Evolutionary conservation across 768 basidiomycete genomes (phyloP), one percentile per base, ranked within the genome.

Genomic region (Coprinellus aureogranulatus): DNA sequence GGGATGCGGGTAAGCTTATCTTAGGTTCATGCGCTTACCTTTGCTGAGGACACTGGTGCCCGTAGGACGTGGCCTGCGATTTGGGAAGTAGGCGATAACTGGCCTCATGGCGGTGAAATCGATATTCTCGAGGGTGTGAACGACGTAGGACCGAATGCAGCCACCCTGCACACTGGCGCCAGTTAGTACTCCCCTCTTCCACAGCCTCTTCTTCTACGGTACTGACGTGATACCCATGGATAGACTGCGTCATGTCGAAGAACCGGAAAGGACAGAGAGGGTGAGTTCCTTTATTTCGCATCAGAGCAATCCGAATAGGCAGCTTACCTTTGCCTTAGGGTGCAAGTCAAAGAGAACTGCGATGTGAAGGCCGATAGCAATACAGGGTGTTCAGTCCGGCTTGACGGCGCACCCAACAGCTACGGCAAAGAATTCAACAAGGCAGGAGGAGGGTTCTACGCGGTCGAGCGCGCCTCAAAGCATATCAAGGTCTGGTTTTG

Each of bases 401-500:
- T 72, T 26, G 63, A 67, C 10, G 64, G 67, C 20, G 51, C n/a
- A n/a, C n/a, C 73, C 2, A 67, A 75, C 48, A 83, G 79, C 69
- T 87, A 78, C 63, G 86, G 86, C 1, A 79, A 83, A 5, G 59
- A n/a, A n/a, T n/a, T n/a, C 74, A 87, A 88, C 61, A 63, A 56
- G 39, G 76, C 75, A 40, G 81, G 83, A 22, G 86, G 85, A 12
- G 85, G 86, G 57, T 87, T 80, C 81, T 87, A 81, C 65, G 88
- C 84, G 0, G 75, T 34, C 52, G 86, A 88, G 65, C 79, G 87
- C 34, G 82, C 84, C 0, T 62, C 67, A n/a, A 64, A 62, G n/a
- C 80, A 75, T 64, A 84, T 90, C 60, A 84, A 83, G 53, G 75
- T 90, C 27, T 91, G 85, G 82, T 89, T 88, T 74, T 92, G 88